Percentiles rank a stretch among this genome's conserved stretches.
These are phyloP conservation scores for Termitomyces sp. DNA, from an alignment of 768 basidiomycete species.

Conservation along the genomic window DNA sequence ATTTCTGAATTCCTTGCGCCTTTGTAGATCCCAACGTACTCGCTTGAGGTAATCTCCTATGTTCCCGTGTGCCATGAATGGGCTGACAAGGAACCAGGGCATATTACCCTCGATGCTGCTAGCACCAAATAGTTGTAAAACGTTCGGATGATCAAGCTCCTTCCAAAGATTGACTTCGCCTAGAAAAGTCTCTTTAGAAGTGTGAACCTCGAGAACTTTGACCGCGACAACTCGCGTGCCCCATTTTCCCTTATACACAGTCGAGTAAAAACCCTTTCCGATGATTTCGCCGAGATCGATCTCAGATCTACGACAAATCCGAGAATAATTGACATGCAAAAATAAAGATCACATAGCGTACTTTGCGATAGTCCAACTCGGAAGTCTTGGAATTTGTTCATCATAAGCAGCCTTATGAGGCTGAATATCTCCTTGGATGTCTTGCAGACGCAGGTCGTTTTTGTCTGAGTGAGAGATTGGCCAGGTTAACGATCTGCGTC, in stretches of 20 bases:
- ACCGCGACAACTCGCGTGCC: constrained; percentile 55
- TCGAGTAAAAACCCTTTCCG: constrained; percentile 69
- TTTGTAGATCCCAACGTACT: constrained; percentile 13
- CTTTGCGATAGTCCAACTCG: constrained; percentile 74
- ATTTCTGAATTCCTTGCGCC: background rate
- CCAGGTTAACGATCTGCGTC: constrained; percentile 8
- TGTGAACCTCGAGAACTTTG: constrained; percentile 60
- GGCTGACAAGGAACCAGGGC: constrained; percentile 77
- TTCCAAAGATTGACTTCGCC: constrained; percentile 75
- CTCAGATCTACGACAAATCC: constrained; percentile 46
- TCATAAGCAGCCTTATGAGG: constrained; percentile 1
- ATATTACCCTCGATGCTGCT: constrained; percentile 61
- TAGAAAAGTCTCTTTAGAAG: constrained; percentile 52
- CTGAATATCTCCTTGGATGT: constrained; percentile 4
- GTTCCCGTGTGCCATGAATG: constrained; percentile 63
- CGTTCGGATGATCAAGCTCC: constrained; percentile 60
- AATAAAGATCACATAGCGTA: constrained; percentile 15
- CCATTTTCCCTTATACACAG: constrained; percentile 74
- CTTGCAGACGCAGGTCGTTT: background rate
- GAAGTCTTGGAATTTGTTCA: constrained; percentile 29
- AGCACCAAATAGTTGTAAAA: constrained; percentile 71
- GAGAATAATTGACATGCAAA: background rate
- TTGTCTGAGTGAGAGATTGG: constrained; percentile 1
- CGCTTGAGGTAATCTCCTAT: constrained; percentile 49
- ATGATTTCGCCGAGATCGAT: constrained; percentile 64